These are phyloP conservation scores for Calvatia gigantea DNA, from an alignment of 768 basidiomycete genomes.

Conservation along the genomic window DNA sequence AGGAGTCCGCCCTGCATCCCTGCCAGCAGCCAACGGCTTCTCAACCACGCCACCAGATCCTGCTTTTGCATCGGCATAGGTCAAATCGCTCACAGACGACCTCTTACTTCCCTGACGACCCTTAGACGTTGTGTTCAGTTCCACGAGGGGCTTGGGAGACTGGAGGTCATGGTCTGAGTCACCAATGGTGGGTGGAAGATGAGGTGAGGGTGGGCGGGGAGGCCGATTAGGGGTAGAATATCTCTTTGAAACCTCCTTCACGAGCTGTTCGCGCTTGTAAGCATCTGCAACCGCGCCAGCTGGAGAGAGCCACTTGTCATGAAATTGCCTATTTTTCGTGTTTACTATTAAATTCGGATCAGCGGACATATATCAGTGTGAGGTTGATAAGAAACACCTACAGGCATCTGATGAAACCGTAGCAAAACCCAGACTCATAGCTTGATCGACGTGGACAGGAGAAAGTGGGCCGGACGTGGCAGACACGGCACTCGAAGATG, in stretches of 20 bases:
- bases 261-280: constrained; percentile 4
- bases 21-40: neutral
- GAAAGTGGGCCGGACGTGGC: neutral
- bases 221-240: neutral
- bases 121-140: neutral
- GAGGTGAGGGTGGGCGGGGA: neutral
- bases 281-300: constrained; percentile 8
- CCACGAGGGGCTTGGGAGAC: neutral
- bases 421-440: neutral
- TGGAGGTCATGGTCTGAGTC: neutral
- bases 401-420: constrained; percentile 4
- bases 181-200: neutral
- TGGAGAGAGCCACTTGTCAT: constrained; percentile 3
- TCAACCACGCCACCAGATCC: neutral
- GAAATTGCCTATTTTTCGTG: neutral
- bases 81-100: neutral
- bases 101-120: neutral
- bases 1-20: too few relatives aligned
- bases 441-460: neutral
- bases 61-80: neutral
- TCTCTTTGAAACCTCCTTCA: neutral
- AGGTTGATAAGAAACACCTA: neutral
- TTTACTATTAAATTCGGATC: neutral
- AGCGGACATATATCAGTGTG: neutral
- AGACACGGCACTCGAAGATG: neutral